Percentiles rank a stretch among this genome's conserved stretches.
phyloP scores from a whole-genome alignment of 2,329 filamentous ascomycete species.

The Scedosporium minutisporum region DNA sequence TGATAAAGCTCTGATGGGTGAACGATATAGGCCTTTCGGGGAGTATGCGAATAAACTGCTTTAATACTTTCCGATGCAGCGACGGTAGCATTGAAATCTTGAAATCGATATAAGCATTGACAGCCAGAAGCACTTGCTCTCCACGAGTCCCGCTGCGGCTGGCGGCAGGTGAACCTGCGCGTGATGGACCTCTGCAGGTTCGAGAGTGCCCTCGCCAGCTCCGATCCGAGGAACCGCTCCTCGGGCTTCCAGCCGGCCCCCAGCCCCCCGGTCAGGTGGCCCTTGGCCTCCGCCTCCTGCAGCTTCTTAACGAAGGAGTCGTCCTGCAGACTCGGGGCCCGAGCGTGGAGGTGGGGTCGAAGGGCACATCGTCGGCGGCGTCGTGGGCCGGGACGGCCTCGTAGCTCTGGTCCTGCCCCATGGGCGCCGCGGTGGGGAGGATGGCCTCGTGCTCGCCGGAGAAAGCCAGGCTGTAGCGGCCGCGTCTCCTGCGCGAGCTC shows the following conservation, averaged over 20 bases:
- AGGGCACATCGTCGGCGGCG: too few relatives aligned
- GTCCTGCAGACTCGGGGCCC: constrained; percentile 36
- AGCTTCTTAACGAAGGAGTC: constrained; percentile 33
- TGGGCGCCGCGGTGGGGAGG: constrained; percentile 28
- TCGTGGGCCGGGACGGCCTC: constrained; percentile 25
- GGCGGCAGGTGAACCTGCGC: constrained; percentile 30
- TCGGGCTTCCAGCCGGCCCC: constrained; percentile 43
- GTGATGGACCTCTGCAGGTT: constrained; percentile 25
- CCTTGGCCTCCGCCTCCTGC: constrained; percentile 43
- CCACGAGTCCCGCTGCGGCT: background rate
- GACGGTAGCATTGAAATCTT: too few relatives aligned
- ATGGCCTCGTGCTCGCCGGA: constrained; percentile 15
- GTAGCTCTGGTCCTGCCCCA: constrained; percentile 24
- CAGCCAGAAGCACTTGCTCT: too few relatives aligned
- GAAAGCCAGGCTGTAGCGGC: background rate
- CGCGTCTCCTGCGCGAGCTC: constrained; percentile 16
- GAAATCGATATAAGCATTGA: too few relatives aligned
- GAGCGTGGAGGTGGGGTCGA: constrained; percentile 34
- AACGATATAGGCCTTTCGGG: background rate
- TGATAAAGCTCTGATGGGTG: background rate
- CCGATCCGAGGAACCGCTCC: constrained; percentile 35
- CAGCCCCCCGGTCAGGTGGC: constrained; percentile 47
- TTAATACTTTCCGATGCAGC: background rate
- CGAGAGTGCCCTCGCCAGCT: constrained; percentile 33
- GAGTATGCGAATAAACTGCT: background rate